A percentile compares a stretch with the other conserved stretches of the same genome.
These are phyloP conservation scores for Tetradesmus obliquus DNA, from an alignment of 139 green algal genomes.

Conservation along the genomic window DNA sequence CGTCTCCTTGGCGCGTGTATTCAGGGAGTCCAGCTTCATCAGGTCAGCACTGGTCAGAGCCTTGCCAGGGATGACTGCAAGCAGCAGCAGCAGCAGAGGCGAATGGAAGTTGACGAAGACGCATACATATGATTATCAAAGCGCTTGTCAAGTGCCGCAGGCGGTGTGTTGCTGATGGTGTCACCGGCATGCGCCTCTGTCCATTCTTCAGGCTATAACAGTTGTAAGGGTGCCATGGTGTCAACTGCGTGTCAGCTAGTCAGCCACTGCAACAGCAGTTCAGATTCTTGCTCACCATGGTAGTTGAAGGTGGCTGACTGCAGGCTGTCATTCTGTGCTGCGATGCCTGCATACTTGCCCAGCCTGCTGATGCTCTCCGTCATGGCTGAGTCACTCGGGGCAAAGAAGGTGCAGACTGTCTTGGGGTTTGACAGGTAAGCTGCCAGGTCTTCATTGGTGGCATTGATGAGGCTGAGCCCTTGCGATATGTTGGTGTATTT, in stretches of 20 bases:
- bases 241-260: no score
- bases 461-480: not conserved
- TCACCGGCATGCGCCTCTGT: no score
- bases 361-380: not conserved
- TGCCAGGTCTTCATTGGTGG: not conserved
- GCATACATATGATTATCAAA: no score
- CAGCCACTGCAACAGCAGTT: not conserved
- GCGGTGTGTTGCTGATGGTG: no score
- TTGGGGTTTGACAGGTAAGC: slow-evolving; percentile 16
- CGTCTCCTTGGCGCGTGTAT: slow-evolving; percentile 12
- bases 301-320: slow-evolving; percentile 17
- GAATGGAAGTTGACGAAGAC: no score
- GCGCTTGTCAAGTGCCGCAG: no score
- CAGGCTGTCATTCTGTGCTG: slow-evolving; percentile 17
- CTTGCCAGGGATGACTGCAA: slow-evolving; percentile 5
- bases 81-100: no score
- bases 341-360: slow-evolving; percentile 27
- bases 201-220: no score
- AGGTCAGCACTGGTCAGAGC: slow-evolving; percentile 21
- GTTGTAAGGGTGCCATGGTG: no score
- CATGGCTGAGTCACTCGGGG: not conserved
- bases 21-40: not conserved
- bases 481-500: not conserved
- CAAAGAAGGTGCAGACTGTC: slow-evolving; percentile 34
- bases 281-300: not conserved